phyloP scores from a whole-genome alignment of 306 rosid species.

The Crotalaria pallida region DNA sequence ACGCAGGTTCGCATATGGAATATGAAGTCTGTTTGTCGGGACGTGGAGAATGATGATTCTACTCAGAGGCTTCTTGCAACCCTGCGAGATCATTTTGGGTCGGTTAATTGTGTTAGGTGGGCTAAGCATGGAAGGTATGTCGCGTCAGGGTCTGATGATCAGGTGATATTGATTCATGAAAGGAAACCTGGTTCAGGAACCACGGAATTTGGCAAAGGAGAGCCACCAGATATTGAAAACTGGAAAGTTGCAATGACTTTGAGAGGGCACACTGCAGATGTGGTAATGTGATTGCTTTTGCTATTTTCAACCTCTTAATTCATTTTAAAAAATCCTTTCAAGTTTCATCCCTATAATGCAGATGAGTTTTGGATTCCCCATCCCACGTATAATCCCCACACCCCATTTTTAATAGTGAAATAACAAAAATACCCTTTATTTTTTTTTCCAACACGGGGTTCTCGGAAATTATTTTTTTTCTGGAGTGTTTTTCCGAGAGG shows the following conservation, averaged over 20 bases:
- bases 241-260: conserved; percentile 95
- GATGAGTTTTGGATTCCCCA: no score
- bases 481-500: no score
- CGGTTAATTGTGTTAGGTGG: conserved; percentile 99
- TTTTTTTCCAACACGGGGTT: no score
- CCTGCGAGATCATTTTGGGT: conserved; percentile 94
- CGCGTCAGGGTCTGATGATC: conserved; percentile 98
- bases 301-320: no score
- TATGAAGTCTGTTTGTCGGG: conserved; percentile 76
- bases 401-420: no score
- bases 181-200: conserved; percentile 99
- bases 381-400: no score
- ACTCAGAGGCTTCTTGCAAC: conserved; percentile 94
- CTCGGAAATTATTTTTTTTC: no score
- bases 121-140: conserved; percentile 86
- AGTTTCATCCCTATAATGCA: no score
- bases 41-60: conserved; percentile 50
- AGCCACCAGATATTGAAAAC: conserved; percentile 95
- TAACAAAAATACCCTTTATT: no score
- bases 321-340: no score
- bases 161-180: conserved; percentile 85
- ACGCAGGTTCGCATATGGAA: conserved; percentile 95
- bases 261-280: conserved; percentile 98
- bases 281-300: conserved; percentile 73
- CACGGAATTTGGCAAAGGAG: conserved; percentile 97